Evolutionary conservation across 768 basidiomycete species (phyloP).

Genomic region (Pleurotus ostreatus): DNA sequence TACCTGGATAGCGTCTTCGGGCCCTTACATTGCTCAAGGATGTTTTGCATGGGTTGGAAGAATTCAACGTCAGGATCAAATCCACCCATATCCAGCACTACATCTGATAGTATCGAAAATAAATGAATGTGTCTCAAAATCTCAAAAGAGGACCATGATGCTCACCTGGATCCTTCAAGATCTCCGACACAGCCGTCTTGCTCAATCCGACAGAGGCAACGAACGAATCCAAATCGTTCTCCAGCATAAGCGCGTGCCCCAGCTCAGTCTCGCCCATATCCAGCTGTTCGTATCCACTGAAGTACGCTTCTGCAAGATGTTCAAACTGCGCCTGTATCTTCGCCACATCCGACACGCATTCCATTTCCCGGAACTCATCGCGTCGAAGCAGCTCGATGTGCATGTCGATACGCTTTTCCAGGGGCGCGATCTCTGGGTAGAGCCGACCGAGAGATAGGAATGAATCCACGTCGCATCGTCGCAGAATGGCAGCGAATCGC

Average conservation of each 20-base stretch:
- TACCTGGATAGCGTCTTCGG: constrained; percentile 81
- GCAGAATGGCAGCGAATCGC: constrained; percentile 83
- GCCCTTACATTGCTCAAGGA: constrained; percentile 78
- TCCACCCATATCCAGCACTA: constrained; percentile 67
- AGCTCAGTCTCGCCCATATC: constrained; percentile 90
- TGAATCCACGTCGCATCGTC: constrained; percentile 75
- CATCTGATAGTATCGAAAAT: constrained; percentile 43
- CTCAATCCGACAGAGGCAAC: constrained; percentile 87
- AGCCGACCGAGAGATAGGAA: constrained; percentile 85
- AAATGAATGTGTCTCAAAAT: not conserved
- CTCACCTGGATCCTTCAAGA: constrained; percentile 76
- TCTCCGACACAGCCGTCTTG: constrained; percentile 75
- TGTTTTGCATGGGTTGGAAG: constrained; percentile 75
- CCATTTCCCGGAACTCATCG: constrained; percentile 91
- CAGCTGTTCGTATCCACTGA: constrained; percentile 66
- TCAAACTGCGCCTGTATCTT: constrained; percentile 93
- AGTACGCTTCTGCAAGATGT: constrained; percentile 86
- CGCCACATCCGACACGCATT: constrained; percentile 85
- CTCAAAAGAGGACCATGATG: not conserved
- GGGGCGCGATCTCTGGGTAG: constrained; percentile 76
- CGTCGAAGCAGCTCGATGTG: constrained; percentile 80
- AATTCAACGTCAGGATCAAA: constrained; percentile 72
- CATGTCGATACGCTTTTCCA: constrained; percentile 91
- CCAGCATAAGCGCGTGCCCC: constrained; percentile 75
- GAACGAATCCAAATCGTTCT: constrained; percentile 92